Percentiles rank a stretch among this genome's conserved stretches.
Evolutionary conservation across 2,329 filamentous ascomycete species (phyloP).

Genomic region (Fusarium fujikuroi): DNA sequence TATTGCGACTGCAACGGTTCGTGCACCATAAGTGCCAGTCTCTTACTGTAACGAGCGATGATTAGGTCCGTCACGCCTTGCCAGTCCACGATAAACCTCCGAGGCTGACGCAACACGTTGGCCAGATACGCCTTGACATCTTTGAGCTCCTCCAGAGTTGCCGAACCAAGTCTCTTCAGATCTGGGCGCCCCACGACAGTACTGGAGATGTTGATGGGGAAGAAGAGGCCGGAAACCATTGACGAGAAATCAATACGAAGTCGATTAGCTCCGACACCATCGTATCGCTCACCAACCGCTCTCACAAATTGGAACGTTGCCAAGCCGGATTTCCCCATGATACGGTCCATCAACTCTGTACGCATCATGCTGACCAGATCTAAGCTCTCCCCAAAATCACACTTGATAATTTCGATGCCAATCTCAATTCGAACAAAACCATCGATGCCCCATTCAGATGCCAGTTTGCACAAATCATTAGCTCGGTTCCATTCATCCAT

Average conservation of each 20-base stretch:
- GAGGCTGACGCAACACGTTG: constrained; percentile 51
- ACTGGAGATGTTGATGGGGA: constrained; percentile 61
- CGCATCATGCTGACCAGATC: constrained; percentile 49
- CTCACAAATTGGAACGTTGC: constrained; percentile 53
- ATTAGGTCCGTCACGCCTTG: constrained; percentile 74
- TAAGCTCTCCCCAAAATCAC: constrained; percentile 64
- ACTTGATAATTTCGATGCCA: constrained; percentile 77
- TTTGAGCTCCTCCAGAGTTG: constrained; percentile 46
- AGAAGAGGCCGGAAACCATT: constrained; percentile 63
- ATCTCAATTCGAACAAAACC: constrained; percentile 74
- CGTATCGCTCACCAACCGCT: constrained; percentile 57
- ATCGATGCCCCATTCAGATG: constrained; percentile 67
- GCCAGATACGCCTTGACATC: constrained; percentile 57
- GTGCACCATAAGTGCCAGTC: constrained; percentile 57
- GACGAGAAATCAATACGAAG: constrained; percentile 59
- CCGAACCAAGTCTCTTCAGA: constrained; percentile 48
- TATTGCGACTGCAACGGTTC: constrained; percentile 40
- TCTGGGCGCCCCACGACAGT: constrained; percentile 48
- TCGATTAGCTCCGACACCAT: constrained; percentile 56
- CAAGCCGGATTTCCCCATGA: constrained; percentile 41
- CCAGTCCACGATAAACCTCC: constrained; percentile 64
- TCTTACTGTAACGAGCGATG: constrained; percentile 67
- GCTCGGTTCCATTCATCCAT: constrained; percentile 64
- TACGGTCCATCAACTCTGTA: constrained; percentile 31
- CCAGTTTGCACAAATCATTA: constrained; percentile 64